These are phyloP conservation scores for Aspergillus spinulosporus DNA, from an alignment of 2,329 filamentous ascomycete species.

Conservation along the genomic window DNA sequence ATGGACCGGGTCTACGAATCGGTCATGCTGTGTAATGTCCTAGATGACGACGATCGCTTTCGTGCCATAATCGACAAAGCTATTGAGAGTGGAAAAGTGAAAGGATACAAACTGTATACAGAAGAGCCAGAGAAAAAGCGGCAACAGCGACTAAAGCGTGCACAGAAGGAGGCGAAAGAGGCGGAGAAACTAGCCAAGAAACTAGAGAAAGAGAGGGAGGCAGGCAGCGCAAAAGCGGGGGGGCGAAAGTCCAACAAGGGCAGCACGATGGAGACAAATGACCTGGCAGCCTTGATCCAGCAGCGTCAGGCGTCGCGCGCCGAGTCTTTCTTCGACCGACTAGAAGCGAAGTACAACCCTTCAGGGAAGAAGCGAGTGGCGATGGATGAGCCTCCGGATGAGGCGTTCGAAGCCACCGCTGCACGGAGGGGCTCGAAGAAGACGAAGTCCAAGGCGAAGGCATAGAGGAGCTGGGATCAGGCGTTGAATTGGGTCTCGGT, in stretches of 20 bases:
- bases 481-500: neutral
- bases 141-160: slow-evolving; percentile 59
- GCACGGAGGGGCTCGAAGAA: slow-evolving; percentile 42
- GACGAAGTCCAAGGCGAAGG: slow-evolving; percentile 33
- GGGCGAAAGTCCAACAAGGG: slow-evolving; percentile 15
- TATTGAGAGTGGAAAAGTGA: slow-evolving; percentile 68
- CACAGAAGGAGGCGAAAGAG: slow-evolving; percentile 67
- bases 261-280: slow-evolving; percentile 38
- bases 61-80: slow-evolving; percentile 76
- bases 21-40: slow-evolving; percentile 82
- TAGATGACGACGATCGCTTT: slow-evolving; percentile 85
- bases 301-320: slow-evolving; percentile 66
- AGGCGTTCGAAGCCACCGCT: slow-evolving; percentile 53
- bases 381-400: slow-evolving; percentile 61
- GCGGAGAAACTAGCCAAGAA: slow-evolving; percentile 75
- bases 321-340: slow-evolving; percentile 65
- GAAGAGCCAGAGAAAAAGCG: slow-evolving; percentile 69
- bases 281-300: slow-evolving; percentile 72
- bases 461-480: neutral
- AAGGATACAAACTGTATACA: slow-evolving; percentile 67
- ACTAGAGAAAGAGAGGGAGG: slow-evolving; percentile 66
- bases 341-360: slow-evolving; percentile 73
- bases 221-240: slow-evolving; percentile 30
- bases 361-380: slow-evolving; percentile 46
- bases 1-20: slow-evolving; percentile 75